Percentiles rank a stretch among this genome's conserved stretches.
Conservation (phyloP, 306 rosid species). For the Castanea mollissima region DNA sequence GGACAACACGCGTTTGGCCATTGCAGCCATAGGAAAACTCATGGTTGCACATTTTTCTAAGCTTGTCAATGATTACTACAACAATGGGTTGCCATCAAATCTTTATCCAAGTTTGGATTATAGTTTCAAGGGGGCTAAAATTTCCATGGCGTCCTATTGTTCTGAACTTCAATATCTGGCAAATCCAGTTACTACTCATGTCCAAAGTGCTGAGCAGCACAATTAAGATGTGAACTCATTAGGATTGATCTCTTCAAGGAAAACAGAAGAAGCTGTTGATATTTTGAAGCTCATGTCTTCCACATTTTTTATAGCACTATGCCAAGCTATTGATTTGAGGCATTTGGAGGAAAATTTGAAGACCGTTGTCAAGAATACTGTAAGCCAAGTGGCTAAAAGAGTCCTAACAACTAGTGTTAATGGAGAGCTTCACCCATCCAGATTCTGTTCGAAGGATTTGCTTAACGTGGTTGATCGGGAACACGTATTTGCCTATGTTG, state of each 20-base stretch:
- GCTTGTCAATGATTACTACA: slow-evolving; percentile 41
- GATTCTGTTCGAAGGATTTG: slow-evolving; percentile 24
- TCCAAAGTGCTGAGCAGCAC: slow-evolving; percentile 50
- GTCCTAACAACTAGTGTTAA: slow-evolving; percentile 13
- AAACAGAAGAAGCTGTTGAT: slow-evolving; percentile 42
- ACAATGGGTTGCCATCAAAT: slow-evolving; percentile 44
- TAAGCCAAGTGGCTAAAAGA: slow-evolving; percentile 27
- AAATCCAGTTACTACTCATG: slow-evolving; percentile 39
- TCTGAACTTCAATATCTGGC: slow-evolving; percentile 45
- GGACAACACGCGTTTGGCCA: slow-evolving; percentile 43
- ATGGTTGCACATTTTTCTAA: slow-evolving; percentile 49
- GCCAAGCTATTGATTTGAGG: slow-evolving; percentile 57
- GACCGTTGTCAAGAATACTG: slow-evolving; percentile 21
- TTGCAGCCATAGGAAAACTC: slow-evolving; percentile 49
- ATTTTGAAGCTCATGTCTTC: slow-evolving; percentile 46
- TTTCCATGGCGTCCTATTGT: slow-evolving; percentile 50
- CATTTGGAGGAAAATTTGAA: slow-evolving; percentile 43
- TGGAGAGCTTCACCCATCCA: slow-evolving; percentile 26
- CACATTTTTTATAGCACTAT: slow-evolving; percentile 45
- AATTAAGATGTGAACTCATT: slow-evolving; percentile 53
- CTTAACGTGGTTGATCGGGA: slow-evolving; percentile 41
- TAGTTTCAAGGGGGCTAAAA: slow-evolving; percentile 48
- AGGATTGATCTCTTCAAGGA: slow-evolving; percentile 47
- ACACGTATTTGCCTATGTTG: slow-evolving; percentile 43
- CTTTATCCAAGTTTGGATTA: slow-evolving; percentile 48